Evolutionary conservation across 441 rosid genomes (phyloP), one percentile per base, ranked within the genome.

Genomic region (Arabidopsis hybrid): DNA sequence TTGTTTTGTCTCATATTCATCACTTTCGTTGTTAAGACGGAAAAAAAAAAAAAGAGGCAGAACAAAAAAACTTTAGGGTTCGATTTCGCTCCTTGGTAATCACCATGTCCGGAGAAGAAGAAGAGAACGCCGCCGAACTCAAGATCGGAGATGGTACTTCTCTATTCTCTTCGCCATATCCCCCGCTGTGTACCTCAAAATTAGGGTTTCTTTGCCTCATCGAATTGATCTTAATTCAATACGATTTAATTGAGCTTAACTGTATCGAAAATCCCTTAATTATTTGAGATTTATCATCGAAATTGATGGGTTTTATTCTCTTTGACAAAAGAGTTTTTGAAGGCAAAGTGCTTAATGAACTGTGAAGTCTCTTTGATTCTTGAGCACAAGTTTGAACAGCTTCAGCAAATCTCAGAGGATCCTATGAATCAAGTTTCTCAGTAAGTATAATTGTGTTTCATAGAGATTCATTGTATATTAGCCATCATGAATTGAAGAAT

Each of bases 271-370:
- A 40, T 4, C 9, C 17, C 8, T 11, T 17, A 39, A 59, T 11
- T 53, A 21, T 52, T 14, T 21, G 13, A 35, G 36, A 61, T 76
- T 32, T 50, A 45, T 6, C 9, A 9, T 42, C 43, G 51, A 60
- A 39, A 40, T n/a, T 65, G 14, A 1, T 59, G 38, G 11, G 4
- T 31, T 13, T 3, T 21, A 0, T 43, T 60, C 11, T 55, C 16
- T 21, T 16, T 68, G 70, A 1, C 29, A 6, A 38, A 71, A 95
- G 97, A 90, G 80, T 95, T 94, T 82, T 76, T 92, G 87, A 94
- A 92, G 91, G 99, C 99, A 4, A 94, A 94, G 82, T 94, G 97
- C 64, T 88, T 94, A 73, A 94, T 92, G 99, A 95, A 95, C 73
- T 95, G 97, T 57, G 98, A 95, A 81, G 99, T 95, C 17, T 80